Evolutionary conservation across 1,139 yeast genomes (phyloP), one percentile per base, ranked within the genome.

Genomic region (Insectozyma bohioensis): DNA sequence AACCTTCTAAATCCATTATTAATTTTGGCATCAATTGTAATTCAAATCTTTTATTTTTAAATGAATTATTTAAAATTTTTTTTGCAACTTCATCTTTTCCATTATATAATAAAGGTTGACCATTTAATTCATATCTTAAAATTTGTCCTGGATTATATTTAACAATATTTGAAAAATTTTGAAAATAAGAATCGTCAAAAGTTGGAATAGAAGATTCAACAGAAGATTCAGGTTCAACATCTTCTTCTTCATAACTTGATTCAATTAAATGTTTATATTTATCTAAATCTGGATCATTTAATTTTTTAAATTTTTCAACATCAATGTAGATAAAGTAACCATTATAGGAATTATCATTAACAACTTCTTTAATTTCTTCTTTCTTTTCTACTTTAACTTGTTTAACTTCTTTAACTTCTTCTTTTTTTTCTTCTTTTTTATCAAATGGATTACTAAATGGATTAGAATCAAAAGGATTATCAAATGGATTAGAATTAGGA

Each of bases 21-120:
- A 90, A 78, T 54, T 86, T 86, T 5, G 98, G 98, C 97, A 92
- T 90, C 36, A 92, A 59, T 55, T 92, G 98, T 36, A 90, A 63
- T 56, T 92, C 98, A 48, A 87, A 85, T 14, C 72, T 73, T 43
- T 95, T 72, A 6, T 47, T 41, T 1, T 82, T 73, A 0, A 82
- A 70, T 1, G 92, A 90, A 45, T 83, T 77, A 2, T 52, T 53
- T 12, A 47, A 42, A 32, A 75, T 69, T 31, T 65, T 58, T 28
- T 68, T 67, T 23, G 73, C 72, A 3, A 78, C 62, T 2, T 63
- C 68, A 40, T 81, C 88, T 34, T 70, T 72, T 1, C 85, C 78
- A 22, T 83, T 75, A 56, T 85, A 88, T 16, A 85, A 59, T 21
- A 90, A 61, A 5, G 97, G 96, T 28, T 63, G 61, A 1, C 94